Conservation (phyloP, 805 yeast species). For the Pichia eremophila region DNA sequence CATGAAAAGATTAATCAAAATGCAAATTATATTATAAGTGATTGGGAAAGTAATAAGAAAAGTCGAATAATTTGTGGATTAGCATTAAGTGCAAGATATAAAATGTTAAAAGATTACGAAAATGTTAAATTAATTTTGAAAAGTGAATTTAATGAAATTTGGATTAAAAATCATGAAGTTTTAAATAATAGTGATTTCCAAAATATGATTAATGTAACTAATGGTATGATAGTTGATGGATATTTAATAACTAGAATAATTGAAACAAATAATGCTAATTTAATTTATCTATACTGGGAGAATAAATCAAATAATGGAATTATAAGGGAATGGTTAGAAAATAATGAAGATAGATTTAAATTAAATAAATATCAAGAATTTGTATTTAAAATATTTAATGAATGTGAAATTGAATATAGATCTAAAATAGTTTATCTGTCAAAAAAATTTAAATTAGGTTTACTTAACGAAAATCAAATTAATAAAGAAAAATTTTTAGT, state of each 20-base stretch:
- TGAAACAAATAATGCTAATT: conserved; percentile 4
- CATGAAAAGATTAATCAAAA: conserved; percentile 6
- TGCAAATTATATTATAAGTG: conserved; percentile 5
- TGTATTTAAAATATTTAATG: conserved; percentile 7
- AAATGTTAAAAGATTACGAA: conserved; percentile 12
- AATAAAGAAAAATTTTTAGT: conserved; percentile 10
- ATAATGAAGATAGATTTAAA: neutral
- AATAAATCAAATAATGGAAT: conserved; percentile 11
- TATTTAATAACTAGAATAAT: conserved; percentile 9
- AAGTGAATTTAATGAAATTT: conserved; percentile 9
- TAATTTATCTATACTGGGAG: conserved; percentile 23
- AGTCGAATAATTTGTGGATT: conserved; percentile 14
- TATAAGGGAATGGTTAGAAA: conserved; percentile 9
- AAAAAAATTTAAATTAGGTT: conserved; percentile 7
- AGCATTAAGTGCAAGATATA: conserved; percentile 17
- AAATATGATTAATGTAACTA: conserved; percentile 15
- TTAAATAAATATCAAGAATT: conserved; percentile 7
- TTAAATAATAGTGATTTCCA: conserved; percentile 9
- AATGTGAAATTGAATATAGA: conserved; percentile 8
- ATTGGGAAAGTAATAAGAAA: conserved; percentile 6
- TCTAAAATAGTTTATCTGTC: conserved; percentile 10
- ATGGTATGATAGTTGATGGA: conserved; percentile 8
- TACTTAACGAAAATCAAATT: neutral
- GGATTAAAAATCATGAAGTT: conserved; percentile 13
- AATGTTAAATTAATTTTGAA: conserved; percentile 12